These are phyloP conservation scores for Neodidymelliopsis sp. DNA, from an alignment of 2,329 filamentous ascomycete genomes.

Conservation along the genomic window DNA sequence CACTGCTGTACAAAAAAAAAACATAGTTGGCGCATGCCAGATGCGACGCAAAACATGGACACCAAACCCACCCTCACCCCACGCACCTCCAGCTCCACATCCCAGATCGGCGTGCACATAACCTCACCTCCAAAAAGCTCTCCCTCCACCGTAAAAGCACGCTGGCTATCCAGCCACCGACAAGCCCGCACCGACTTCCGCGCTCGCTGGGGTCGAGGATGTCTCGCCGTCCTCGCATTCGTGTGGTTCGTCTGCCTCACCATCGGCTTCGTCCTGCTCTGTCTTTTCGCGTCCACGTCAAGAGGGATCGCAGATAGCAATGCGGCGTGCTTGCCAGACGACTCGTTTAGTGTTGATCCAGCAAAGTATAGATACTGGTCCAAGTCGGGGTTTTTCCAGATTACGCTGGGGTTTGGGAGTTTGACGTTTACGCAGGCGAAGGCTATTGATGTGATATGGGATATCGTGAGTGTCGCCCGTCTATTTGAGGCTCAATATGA, in stretches of 20 bases:
- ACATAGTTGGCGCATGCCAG: too few species aligned
- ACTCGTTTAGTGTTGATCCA: conserved; percentile 11
- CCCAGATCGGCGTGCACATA: conserved; percentile 1
- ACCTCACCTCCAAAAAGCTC: conserved; percentile 4
- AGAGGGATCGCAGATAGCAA: too few species aligned
- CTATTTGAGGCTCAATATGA: too few species aligned
- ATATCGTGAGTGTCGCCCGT: conserved; percentile 23
- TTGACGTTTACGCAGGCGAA: conserved; percentile 30
- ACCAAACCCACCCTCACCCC: not conserved
- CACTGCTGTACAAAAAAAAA: too few species aligned
- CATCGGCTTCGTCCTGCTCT: not conserved
- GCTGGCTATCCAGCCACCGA: conserved; percentile 3
- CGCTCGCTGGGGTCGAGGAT: not conserved
- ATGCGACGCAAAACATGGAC: conserved; percentile 7
- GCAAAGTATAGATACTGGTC: conserved; percentile 21
- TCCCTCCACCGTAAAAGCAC: conserved; percentile 1
- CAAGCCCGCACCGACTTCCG: conserved; percentile 6
- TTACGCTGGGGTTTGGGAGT: conserved; percentile 21
- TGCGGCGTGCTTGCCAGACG: conserved; percentile 19
- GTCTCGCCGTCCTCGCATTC: not conserved
- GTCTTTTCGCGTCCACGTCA: not conserved
- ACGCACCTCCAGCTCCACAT: conserved; percentile 3
- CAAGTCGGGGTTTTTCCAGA: conserved; percentile 28
- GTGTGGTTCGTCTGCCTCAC: conserved; percentile 3
- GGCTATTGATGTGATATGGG: conserved; percentile 30